Evolutionary conservation across 2,329 filamentous ascomycete species (phyloP), one percentile per base, ranked within the genome.

Genomic region (Exophiala xenobiotica): DNA sequence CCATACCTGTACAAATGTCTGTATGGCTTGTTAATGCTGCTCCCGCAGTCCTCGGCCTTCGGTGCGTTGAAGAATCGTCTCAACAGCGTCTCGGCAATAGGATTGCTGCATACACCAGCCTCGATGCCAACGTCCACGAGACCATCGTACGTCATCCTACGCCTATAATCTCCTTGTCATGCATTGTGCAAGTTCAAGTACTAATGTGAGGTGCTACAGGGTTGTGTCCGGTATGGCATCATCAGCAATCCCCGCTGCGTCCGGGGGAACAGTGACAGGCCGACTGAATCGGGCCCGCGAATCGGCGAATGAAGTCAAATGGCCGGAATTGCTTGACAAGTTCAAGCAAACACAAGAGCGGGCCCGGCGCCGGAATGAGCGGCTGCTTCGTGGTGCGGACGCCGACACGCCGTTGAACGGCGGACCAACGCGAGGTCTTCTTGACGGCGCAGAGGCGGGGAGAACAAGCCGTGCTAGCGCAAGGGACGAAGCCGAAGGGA

Each of bases 11-110:
- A 99, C 77, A 96, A 96, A 73, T 99, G 93, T 70, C 82, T 99
- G 42, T 99, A 97, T 65, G 93, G 93, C 7, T 81, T 99, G 39
- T 78, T 99, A 48, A 99, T 99, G 93, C 85, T 99, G 14, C 80
- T 99, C n/a, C 93, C 93, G 0, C 93, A 99, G 71, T 97, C 92
- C 12, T 95, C 90, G 22, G 95, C 93, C 6, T 99, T 99, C 72
- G 93, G 91, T 22, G 92, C 93, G 2, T 77, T 99, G 51, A 97
- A 96, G 68, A 99, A 99, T 67, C 85, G 93, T 35, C 79, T 99
- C 44, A 97, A 97, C 70, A 96, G 89, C 70, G 93, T 99, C 61
- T 95, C 89, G 74, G 91, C 93, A 46, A 97, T 99, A 67, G 93
- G 92, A 37, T 95, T 96, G 69, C 76, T 99, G 56, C 92, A 97